Percentiles rank a stretch among this genome's conserved stretches.
These are phyloP conservation scores for Xylariaceae sp. DNA, from an alignment of 2,329 filamentous ascomycete species.

Conservation along the genomic window DNA sequence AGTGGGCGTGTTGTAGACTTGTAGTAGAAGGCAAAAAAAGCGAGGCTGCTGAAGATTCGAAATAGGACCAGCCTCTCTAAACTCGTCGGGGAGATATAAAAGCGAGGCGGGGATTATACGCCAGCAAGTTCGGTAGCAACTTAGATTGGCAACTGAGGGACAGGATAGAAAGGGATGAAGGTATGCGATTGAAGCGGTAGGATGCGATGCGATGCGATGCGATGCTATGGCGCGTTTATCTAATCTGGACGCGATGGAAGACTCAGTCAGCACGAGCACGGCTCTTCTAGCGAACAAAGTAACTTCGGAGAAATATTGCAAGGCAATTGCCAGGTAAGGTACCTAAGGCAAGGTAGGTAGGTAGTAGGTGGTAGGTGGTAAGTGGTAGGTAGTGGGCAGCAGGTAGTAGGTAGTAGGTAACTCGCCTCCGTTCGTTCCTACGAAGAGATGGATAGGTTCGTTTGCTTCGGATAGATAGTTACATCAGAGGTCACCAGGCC, in stretches of 20 bases:
- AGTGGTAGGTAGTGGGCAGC: no score
- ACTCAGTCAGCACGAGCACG: conserved; percentile 11
- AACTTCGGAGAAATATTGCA: background rate
- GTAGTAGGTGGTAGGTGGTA: no score
- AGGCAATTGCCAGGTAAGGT: background rate
- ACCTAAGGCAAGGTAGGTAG: no score
- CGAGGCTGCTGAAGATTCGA: background rate
- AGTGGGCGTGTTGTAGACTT: background rate
- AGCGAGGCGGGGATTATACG: background rate
- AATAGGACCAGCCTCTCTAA: background rate
- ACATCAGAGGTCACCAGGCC: background rate
- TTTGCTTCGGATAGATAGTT: background rate
- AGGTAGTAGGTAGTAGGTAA: background rate
- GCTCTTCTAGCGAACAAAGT: background rate
- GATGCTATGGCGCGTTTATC: conserved; percentile 3
- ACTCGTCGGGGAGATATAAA: background rate
- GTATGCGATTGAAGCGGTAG: background rate
- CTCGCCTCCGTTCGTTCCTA: background rate
- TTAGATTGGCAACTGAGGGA: background rate
- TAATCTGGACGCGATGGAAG: background rate
- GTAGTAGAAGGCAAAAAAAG: background rate
- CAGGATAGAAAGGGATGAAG: background rate
- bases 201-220: conserved; percentile 3
- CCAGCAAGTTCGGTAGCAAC: background rate
- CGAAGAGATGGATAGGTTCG: background rate